phyloP scores from a whole-genome alignment of 1,139 yeast genomes.

The Suhomyces guaymorum region DNA sequence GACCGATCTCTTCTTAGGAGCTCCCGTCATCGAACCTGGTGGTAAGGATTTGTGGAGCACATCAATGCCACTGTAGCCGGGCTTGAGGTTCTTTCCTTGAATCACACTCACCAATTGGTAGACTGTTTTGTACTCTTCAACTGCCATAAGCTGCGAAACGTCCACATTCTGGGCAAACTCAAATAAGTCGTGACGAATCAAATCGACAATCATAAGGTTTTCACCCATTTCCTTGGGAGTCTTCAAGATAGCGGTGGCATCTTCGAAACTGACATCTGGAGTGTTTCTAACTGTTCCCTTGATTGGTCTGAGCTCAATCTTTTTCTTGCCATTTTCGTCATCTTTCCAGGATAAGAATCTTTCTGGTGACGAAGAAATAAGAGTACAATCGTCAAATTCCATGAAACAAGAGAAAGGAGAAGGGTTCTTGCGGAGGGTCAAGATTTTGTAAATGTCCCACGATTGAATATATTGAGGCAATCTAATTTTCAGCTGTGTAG shows the following conservation, averaged over 20 bases:
- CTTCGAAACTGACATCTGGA: slow-evolving; percentile 48
- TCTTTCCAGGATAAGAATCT: slow-evolving; percentile 81
- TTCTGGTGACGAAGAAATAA: slow-evolving; percentile 93
- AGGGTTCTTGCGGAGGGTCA: slow-evolving; percentile 70
- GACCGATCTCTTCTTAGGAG: slow-evolving; percentile 92
- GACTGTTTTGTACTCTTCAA: slow-evolving; percentile 90
- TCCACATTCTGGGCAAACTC: slow-evolving; percentile 65
- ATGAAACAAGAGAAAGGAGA: slow-evolving; percentile 89
- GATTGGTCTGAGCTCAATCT: slow-evolving; percentile 86
- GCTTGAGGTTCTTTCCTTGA: slow-evolving; percentile 53
- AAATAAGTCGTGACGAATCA: slow-evolving; percentile 88
- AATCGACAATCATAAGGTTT: slow-evolving; percentile 93
- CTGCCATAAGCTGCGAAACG: slow-evolving; percentile 81
- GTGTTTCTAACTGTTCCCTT: slow-evolving; percentile 89
- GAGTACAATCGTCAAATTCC: slow-evolving; percentile 66
- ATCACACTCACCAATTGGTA: slow-evolving; percentile 91
- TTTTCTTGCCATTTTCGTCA: slow-evolving; percentile 26
- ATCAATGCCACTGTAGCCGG: slow-evolving; percentile 69
- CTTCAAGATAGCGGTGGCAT: slow-evolving; percentile 65
- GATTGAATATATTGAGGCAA: slow-evolving; percentile 51
- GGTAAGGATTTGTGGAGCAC: slow-evolving; percentile 78
- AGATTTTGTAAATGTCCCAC: slow-evolving; percentile 79
- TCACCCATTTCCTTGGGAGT: slow-evolving; percentile 96
- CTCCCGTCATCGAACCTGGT: slow-evolving; percentile 99
- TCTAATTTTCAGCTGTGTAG: slow-evolving; percentile 69